Base-by-base conservation (phyloP, 148 eudicot genomes). In the Vaccinium darrowii region DNA sequence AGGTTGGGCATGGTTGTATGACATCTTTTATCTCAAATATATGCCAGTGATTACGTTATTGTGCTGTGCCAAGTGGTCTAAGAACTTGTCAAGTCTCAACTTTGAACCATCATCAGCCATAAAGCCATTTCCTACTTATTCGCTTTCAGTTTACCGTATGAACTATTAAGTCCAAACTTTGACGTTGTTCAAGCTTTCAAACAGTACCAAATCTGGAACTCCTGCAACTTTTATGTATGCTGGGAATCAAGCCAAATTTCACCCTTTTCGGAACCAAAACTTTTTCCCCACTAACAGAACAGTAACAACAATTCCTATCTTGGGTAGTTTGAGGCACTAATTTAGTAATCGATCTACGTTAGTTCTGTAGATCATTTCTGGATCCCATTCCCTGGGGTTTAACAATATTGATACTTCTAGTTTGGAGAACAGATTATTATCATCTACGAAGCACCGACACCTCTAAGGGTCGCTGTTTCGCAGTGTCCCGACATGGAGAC, bases 31-130 rank as follows among this genome's bases (percentile, higher is more conserved):
- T 73, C n/a, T 73, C 77, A 39, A 15, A 16, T 79, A 47, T 19
- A 11, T 43, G 14, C 21, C 16, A 30, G 9, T 54, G 43, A 78
- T 67, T 49, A 57, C 43, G 63, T 54, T 65, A 33, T 18, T 51
- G 74, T 15, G 51, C 56, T 52, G 12, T 84, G 78, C 47, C 77
- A 78, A 30, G 75, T 84, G 51, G 76, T 65, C 53, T 30, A 47
- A 18, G 27, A 11, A 50, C 53, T 43, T n/a, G 21, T 50, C 56
- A n/a, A 49, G 79, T 76, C 57, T 49, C 7, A 21, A 76, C n/a
- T 43, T 50, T 11, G 56, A 76, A 49, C 53, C 11, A 43, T 76
- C 14, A 49, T 73, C 49, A 73, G 74, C 74, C 18, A 13, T 27
- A 27, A 69, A 13, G 16, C 77, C 12, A 3, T 16, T 73, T 39